Base-by-base conservation (phyloP, 1,139 yeast genomes). In the Lodderomyces orthopsilosis region DNA sequence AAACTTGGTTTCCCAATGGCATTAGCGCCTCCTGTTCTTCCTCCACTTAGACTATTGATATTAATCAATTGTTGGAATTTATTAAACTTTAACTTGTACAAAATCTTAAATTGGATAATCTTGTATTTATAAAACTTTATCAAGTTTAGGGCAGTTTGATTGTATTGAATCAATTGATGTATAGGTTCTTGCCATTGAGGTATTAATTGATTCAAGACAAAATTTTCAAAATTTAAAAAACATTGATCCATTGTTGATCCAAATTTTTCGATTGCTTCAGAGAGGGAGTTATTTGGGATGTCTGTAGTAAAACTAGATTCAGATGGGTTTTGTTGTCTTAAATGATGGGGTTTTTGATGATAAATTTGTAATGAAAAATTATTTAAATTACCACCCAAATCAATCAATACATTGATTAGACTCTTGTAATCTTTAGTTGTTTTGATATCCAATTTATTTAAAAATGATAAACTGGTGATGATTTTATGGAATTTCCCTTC, bases 181-280 rank as follows among this genome's bases (percentile, higher is more conserved):
- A 71, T 62, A 10, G 75, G 74, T 49, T 74, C 79, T 47, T 73
- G 75, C 77, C 77, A 73, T 41, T 67, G 62, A 1, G 77, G 74
- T 6, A 72, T 59, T 36, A 70, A 63, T 35, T 60, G 57, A 35
- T 63, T 57, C 34, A 61, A 53, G 3, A 69, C 52, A 46, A 70
- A 73, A 17, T 66, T 61, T 53, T 74, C 79, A 44, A 62, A 68
- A 49, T 65, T 68, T 36, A 74, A 56, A 44, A 70, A 74, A 43
- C 61, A 66, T 43, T 65, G 60, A 52, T 74, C 79, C 37, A 73
- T 63, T 2, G 75, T 68, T 6, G 75, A 68, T 2, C 79, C 79
- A 52, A 74, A 73, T 46, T 66, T 70, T 49, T 74, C 79, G 32
- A 74, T 63, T 6, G 64, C 50, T 36, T 61, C 55, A 41, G 73